Base-by-base conservation (phyloP, 192 early-diverging fungal genomes). In the Haplosporangium gracile region DNA sequence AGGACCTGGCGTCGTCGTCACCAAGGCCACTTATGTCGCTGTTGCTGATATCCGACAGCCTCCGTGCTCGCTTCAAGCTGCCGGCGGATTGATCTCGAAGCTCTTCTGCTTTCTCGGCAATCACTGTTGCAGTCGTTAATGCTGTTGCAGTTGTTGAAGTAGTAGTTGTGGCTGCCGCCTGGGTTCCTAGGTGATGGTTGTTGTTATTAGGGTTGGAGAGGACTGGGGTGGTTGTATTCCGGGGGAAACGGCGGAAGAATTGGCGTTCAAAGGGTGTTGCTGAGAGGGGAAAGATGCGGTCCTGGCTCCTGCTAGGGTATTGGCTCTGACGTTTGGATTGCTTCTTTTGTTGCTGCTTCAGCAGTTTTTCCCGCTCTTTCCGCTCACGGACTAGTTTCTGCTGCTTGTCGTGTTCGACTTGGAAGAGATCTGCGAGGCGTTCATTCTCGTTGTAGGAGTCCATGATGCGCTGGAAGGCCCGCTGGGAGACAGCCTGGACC, bases 391-490 rank as follows among this genome's bases (percentile, higher is more conserved):
- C 40, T 39, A 60, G 63, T 36, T 63, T 39, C 38, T 78, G 76
- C 15, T 77, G 70, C 72, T 83, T 83, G 51, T 78, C 82, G 36
- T 78, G 72, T 26, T 83, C 82, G 38, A 78, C 72, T 29, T 83
- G 76, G 72, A 83, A 83, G 39, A 75, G 65, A 42, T 83, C 82
- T 2, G 82, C 82, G 1, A 83, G 77, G 5, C 74, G 82, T 26
- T 83, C 82, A 22, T 83, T 47, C 18, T 83, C 76, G 29, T 75
- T 76, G 38, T 83, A 83, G 8, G 72, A 74, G 43, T 83, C 82
- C 82, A 83, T 83, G 63, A 77, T 83, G n/a, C 82, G 82, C 72
- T 78, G 71, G 65, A 83, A 83, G 24, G 82, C 82, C 11, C 69
- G 71, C 22, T 60, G 75, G 8, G 82, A 83, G n/a, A 83, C 42